phyloP scores from a whole-genome alignment of 352 stramenopile genomes.

The Aphanomyces astaci region DNA sequence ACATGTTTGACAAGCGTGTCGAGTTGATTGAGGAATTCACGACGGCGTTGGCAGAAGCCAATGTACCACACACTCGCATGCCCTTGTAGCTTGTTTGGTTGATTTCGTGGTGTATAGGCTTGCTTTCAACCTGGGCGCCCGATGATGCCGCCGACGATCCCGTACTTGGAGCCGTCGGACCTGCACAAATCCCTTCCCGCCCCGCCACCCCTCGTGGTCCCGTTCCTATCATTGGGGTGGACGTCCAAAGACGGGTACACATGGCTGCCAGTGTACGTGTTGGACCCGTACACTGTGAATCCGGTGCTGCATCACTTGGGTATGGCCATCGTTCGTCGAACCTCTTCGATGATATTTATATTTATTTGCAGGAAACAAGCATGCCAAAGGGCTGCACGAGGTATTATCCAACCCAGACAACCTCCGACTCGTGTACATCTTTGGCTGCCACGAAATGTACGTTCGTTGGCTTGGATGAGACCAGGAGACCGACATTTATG shows the following conservation, averaged over 20 bases:
- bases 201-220: not conserved
- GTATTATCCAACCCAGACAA: not conserved
- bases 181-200: not conserved
- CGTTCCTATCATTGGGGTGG: constrained; percentile 63
- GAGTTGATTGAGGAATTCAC: not conserved
- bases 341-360: not conserved
- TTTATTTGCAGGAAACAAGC: not conserved
- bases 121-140: too few species aligned
- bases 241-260: constrained; percentile 78
- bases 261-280: constrained; percentile 80
- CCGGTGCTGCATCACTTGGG: constrained; percentile 50
- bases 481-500: not conserved
- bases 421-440: not conserved
- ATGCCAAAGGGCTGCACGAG: not conserved
- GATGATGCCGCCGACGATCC: too few species aligned
- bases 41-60: not conserved
- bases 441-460: not conserved
- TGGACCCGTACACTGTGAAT: constrained; percentile 62
- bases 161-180: not conserved
- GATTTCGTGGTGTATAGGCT: not conserved
- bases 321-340: constrained; percentile 20
- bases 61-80: too few species aligned
- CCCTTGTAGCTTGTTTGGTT: not conserved
- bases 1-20: not conserved
- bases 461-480: constrained; percentile 3